phyloP scores from a whole-genome alignment of 495 filamentous ascomycete genomes.

The Umbilicaria muhlenbergii region DNA sequence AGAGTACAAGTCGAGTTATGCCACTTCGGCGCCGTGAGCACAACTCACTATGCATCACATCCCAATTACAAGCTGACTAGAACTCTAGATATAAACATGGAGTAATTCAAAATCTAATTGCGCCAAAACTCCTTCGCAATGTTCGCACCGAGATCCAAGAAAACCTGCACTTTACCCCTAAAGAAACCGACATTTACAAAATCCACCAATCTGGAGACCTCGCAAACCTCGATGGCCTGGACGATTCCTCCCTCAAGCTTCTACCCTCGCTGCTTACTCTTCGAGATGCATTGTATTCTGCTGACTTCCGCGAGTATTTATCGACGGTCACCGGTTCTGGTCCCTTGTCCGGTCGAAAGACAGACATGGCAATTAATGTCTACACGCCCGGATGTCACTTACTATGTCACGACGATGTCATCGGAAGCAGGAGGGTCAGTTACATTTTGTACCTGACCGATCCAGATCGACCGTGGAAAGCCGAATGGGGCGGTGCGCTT shows the following conservation, averaged over 20 bases:
- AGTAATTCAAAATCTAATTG: conserved; percentile 68
- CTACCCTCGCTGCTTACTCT: conserved; percentile 75
- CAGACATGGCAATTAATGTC: conserved; percentile 98
- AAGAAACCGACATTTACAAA: conserved; percentile 99
- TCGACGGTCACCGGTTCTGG: conserved; percentile 72
- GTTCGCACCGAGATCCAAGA: conserved; percentile 81
- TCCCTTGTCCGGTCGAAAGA: conserved; percentile 80
- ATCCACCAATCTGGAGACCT: conserved; percentile 97
- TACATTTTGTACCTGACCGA: conserved; percentile 96
- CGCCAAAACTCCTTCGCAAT: conserved; percentile 61
- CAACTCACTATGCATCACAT: not conserved
- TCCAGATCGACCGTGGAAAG: conserved; percentile 75
- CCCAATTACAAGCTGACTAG: conserved; percentile 4
- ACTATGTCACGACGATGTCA: conserved; percentile 95
- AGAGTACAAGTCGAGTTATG: conserved; percentile 55
- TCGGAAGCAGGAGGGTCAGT: conserved; percentile 80
- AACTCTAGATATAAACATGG: conserved; percentile 62
- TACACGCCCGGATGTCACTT: conserved; percentile 95
- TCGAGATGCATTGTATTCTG: conserved; percentile 84
- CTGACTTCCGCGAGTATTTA: conserved; percentile 75
- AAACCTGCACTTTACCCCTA: conserved; percentile 88
- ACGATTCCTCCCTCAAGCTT: conserved; percentile 62
- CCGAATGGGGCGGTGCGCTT: conserved; percentile 87
- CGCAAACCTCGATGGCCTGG: conserved; percentile 88
- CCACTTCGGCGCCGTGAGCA: conserved; percentile 50